Conservation (phyloP, 176 grass and related monocot genomes). For the Microstegium vimineum region DNA sequence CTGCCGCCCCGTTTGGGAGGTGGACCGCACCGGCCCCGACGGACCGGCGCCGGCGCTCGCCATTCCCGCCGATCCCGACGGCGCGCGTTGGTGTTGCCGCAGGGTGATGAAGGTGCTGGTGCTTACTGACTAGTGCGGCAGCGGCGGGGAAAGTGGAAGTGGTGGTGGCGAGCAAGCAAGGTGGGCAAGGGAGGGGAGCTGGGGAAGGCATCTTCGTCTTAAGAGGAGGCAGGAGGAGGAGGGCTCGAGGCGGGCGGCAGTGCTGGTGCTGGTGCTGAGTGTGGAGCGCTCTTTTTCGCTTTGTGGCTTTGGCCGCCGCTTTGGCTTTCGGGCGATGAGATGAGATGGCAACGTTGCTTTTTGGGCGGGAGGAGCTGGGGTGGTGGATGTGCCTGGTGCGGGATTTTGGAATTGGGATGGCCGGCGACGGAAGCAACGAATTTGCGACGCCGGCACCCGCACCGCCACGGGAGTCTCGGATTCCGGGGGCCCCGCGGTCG, state of each 20-base stretch:
- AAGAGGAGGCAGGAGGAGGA: not conserved
- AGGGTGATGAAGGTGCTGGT: conserved; percentile 3
- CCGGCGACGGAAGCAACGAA: conserved; percentile 17
- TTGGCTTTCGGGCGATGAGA: conserved; percentile 6
- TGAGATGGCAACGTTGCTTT: conserved; percentile 14
- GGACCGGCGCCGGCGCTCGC: conserved; percentile 22
- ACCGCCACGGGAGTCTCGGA: conserved; percentile 1
- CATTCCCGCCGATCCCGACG: not conserved
- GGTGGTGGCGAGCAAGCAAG: conserved; percentile 5
- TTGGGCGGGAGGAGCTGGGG: not conserved
- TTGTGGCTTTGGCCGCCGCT: conserved; percentile 25
- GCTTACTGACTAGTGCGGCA: not conserved
- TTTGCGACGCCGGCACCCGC: not conserved
- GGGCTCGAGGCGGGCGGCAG: conserved; percentile 7
- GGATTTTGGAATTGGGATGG: conserved; percentile 4
- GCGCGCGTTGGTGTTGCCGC: not conserved
- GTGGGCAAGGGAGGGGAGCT: not conserved
- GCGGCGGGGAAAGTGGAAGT: not conserved
- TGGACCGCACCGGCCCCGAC: not conserved
- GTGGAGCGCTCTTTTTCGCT: conserved; percentile 38
- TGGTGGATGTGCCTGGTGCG: not conserved
- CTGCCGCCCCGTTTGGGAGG: not conserved
- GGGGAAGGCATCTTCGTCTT: conserved; percentile 41
- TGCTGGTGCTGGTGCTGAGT: not conserved
- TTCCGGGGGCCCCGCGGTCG: not conserved